Conservation (phyloP, 2,329 filamentous ascomycete genomes). For the Colletotrichum sp. region DNA sequence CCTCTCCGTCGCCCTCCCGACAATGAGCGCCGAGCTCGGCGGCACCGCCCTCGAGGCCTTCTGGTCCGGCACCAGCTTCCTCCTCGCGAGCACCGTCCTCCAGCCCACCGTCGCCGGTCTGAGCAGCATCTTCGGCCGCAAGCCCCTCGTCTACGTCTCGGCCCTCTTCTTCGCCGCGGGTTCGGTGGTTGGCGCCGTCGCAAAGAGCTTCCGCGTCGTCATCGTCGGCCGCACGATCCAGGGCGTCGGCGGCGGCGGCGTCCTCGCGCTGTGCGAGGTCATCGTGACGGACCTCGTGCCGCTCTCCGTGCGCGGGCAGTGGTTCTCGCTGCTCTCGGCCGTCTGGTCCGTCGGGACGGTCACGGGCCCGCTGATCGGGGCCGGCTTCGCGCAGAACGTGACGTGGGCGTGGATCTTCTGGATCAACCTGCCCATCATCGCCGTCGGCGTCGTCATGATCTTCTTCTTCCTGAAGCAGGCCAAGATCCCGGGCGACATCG, state of each 20-base stretch:
- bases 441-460: conserved; percentile 50
- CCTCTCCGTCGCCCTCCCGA: conserved; percentile 60
- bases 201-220: conserved; percentile 35
- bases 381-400: conserved; percentile 56
- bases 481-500: conserved; percentile 22
- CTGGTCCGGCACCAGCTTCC: conserved; percentile 74
- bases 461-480: conserved; percentile 49
- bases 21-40: conserved; percentile 53
- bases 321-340: conserved; percentile 39
- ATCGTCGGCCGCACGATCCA: conserved; percentile 56
- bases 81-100: conserved; percentile 68
- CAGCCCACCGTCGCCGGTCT: conserved; percentile 52
- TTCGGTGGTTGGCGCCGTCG: conserved; percentile 41
- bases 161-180: conserved; percentile 42
- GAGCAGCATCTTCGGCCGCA: conserved; percentile 39
- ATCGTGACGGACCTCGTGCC: conserved; percentile 51
- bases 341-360: conserved; percentile 64
- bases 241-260: conserved; percentile 56
- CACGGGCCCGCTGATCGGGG: conserved; percentile 56
- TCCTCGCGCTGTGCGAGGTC: conserved; percentile 51
- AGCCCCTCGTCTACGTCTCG: conserved; percentile 32
- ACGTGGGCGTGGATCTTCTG: conserved; percentile 70
- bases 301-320: conserved; percentile 45
- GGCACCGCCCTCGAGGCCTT: conserved; percentile 68
- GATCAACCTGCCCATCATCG: conserved; percentile 65